phyloP scores from a whole-genome alignment of 345 rosid species.

The Abelmoschus esculentus region DNA sequence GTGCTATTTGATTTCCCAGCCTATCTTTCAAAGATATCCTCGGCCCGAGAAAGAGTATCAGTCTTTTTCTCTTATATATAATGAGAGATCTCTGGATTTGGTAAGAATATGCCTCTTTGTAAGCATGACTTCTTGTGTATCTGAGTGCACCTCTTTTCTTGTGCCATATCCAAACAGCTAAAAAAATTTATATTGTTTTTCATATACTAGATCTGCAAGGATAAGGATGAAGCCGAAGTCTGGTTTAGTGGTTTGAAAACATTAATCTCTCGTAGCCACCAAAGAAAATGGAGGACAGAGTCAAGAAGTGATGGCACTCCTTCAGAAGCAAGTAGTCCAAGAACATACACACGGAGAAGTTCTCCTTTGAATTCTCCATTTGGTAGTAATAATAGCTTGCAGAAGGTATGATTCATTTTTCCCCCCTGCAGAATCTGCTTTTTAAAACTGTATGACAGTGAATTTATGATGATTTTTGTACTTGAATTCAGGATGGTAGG shows the following conservation, averaged over 20 bases:
- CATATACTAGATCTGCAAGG: slow-evolving; percentile 58
- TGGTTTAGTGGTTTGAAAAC: slow-evolving; percentile 85
- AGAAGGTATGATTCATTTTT: slow-evolving; percentile 47
- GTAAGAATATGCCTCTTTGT: slow-evolving; percentile 33
- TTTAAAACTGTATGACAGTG: slow-evolving; percentile 3
- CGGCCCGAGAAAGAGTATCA: slow-evolving; percentile 99
- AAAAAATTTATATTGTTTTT: not conserved
- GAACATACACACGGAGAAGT: slow-evolving; percentile 82
- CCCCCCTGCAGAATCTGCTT: not conserved
- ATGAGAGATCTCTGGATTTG: slow-evolving; percentile 90
- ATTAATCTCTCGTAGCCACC: slow-evolving; percentile 52
- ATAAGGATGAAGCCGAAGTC: slow-evolving; percentile 78
- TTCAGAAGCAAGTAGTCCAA: slow-evolving; percentile 81
- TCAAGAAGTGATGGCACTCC: slow-evolving; percentile 69
- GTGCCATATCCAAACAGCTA: slow-evolving; percentile 2
- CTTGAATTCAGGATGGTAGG: slow-evolving; percentile 55
- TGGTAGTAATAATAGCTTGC: slow-evolving; percentile 81
- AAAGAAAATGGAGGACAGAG: slow-evolving; percentile 57
- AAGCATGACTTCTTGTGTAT: slow-evolving; percentile 14
- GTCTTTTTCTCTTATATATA: slow-evolving; percentile 93
- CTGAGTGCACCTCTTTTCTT: not conserved
- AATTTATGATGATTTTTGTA: slow-evolving; percentile 12
- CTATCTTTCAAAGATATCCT: slow-evolving; percentile 93
- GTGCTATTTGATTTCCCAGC: slow-evolving; percentile 43
- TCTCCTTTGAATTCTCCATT: slow-evolving; percentile 83